Base-by-base conservation (phyloP, 2,329 filamentous ascomycete species). In the Colletotrichum sp. region DNA sequence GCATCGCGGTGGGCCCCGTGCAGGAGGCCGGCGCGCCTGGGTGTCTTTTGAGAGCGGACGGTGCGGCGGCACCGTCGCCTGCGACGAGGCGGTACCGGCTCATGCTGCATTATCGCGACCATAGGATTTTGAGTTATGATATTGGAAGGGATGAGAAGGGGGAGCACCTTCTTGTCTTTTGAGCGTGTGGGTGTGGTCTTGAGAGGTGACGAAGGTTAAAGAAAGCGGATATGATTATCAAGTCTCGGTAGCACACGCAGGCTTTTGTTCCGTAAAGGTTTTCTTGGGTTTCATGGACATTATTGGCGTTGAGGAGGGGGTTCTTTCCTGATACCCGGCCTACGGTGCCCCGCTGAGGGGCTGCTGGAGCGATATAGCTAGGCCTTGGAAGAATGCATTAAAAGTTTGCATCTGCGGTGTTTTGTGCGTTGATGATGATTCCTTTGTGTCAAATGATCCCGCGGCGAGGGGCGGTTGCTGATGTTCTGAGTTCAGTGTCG, bases 51-150 rank as follows among this genome's bases (percentile, higher is more conserved):
- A 48, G 71, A 55, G 74, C 77, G 60, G 69, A 77, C 36, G 74
- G 78, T 72, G 79, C 78, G 30, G 68, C 80, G 39, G 76, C 72
- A n/a, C 77, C 78, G 34, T 77, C 79, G 70, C 76, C 79, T 9
- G 77, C 81, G 36, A 82, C 86, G 75, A 86, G 87, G 77, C 87
- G 90, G 73, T 96, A 93, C 88, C 86, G 93, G 74, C 78, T 96
- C 73, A 90, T 96, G 82, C 84, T 96, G 83, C 92, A 94, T 82
- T 96, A 93, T 81, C 89, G 89, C 74, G 92, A 95, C 82, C 92
- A 94, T 79, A 90, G 90, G 3, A 89, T 96, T 32, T 81, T 95
- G 78, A 93, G 90, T 74, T 96, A 95, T 84, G 92, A 95, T 82
- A 83, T 95, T 70, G 87, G 84, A 60, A 85, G 89, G 30, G 83